Percentiles rank a stretch among this genome's conserved stretches.
Evolutionary conservation across 768 basidiomycete species (phyloP).

Genomic region (Naganishia randhawae): DNA sequence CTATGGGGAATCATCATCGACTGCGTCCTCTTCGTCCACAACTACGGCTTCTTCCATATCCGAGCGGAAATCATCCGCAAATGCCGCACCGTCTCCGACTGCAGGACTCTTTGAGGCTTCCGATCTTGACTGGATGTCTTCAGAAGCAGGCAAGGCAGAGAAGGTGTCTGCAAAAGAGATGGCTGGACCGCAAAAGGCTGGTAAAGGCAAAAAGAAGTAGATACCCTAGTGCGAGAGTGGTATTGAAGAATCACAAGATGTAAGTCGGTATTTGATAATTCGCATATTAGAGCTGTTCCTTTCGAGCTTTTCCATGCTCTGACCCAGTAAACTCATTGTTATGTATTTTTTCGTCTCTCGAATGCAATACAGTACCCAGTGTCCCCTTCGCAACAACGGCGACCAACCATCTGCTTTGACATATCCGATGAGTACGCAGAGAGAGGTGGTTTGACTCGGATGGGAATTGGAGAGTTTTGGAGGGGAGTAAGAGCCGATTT

Average conservation of each 20-base stretch:
- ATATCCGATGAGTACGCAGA: too few relatives aligned
- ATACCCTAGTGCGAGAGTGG: not conserved
- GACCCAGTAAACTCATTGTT: too few relatives aligned
- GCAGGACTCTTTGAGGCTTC: constrained; percentile 30
- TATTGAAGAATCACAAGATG: not conserved
- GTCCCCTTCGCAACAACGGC: too few relatives aligned
- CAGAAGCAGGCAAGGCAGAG: constrained; percentile 45
- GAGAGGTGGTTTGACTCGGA: too few relatives aligned
- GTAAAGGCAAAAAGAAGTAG: constrained; percentile 45
- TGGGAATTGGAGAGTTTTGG: too few relatives aligned
- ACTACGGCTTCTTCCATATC: not conserved
- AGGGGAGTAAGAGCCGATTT: too few relatives aligned
- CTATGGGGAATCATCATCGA: constrained; percentile 6
- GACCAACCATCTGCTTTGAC: too few relatives aligned
- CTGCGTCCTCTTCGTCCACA: not conserved
- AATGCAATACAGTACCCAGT: too few relatives aligned
- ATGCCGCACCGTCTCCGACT: not conserved
- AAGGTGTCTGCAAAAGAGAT: constrained; percentile 40
- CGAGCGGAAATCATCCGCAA: not conserved
- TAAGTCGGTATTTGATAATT: not conserved
- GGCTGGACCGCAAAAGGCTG: constrained; percentile 33
- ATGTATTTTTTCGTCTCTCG: too few relatives aligned
- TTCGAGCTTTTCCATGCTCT: too few relatives aligned
- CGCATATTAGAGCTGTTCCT: not conserved
- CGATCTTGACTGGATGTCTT: constrained; percentile 49